Conservation (phyloP, 768 basidiomycete genomes). For the Mycena vulgaris region DNA sequence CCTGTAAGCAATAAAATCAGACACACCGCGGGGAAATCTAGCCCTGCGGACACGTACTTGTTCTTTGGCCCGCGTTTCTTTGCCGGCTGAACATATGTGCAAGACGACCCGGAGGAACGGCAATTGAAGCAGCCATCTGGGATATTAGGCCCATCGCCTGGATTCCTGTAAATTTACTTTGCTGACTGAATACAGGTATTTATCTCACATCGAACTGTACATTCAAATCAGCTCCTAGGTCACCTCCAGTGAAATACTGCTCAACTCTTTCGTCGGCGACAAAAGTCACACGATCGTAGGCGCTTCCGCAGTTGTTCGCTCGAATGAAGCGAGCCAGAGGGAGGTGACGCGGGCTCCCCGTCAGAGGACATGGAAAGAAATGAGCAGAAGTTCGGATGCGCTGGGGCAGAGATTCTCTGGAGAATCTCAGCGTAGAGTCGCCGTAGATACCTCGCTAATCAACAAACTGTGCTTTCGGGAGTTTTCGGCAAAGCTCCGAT, state of each 20-base stretch:
- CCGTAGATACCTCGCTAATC: too few species aligned
- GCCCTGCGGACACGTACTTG: background rate
- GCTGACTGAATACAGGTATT: background rate
- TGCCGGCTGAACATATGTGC: slow-evolving; percentile 16
- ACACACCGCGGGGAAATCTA: background rate
- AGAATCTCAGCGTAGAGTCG: too few species aligned
- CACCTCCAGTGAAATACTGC: background rate
- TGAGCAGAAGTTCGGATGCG: too few species aligned
- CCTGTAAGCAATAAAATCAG: background rate
- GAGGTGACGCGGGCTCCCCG: background rate
- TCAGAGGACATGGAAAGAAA: slow-evolving; percentile 25
- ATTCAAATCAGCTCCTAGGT: background rate
- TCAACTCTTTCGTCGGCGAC: slow-evolving; percentile 12
- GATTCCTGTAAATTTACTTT: background rate
- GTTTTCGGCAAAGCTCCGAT: too few species aligned
- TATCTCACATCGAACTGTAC: slow-evolving; percentile 31
- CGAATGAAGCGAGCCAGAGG: background rate
- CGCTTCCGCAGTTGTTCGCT: background rate
- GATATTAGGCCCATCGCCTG: slow-evolving; percentile 25
- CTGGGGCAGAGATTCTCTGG: too few species aligned
- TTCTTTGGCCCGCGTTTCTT: slow-evolving; percentile 25
- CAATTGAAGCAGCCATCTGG: slow-evolving; percentile 23
- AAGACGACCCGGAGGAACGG: background rate
- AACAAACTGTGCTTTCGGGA: too few species aligned
- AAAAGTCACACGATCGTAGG: slow-evolving; percentile 13